Evolutionary conservation across 2,329 filamentous ascomycete species (phyloP), one percentile per base, ranked within the genome.

Genomic region (Blastomyces silverae): DNA sequence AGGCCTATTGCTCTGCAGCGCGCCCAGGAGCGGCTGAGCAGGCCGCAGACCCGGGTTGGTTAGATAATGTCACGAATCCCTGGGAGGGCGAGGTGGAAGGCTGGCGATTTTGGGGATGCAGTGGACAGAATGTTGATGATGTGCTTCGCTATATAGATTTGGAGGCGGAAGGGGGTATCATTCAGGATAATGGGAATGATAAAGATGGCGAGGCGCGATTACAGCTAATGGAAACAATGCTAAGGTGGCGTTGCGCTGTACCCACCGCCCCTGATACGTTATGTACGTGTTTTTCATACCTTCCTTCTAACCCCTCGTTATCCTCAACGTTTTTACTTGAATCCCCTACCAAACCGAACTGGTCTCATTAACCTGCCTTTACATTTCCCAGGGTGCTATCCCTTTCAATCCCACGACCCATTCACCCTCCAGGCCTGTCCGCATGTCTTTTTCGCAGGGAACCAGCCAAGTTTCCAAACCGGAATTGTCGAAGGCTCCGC

Each of bases 181-280:
- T 67, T 42, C 66, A 66, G 1, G 69, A 70, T 11, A 66, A 66
- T 0, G 71, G 70, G 37, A 50, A 15, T 34, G 69, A 70, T n/a
- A 67, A 74, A 58, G 75, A 78, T 53, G 87, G 85, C 46, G 86
- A 91, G 53, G 87, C 92, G 70, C 81, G 92, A 25, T 73, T 97
- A 34, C 88, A 88, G 58, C 90, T 97, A 84, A 94, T 97, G 89
- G 94, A 97, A 77, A 88, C 88, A 65, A 94, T 96, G 86, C 87
- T 96, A 69, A 84, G 92, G 66, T 99, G 94, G 94, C 85, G 94
- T 67, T 90, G 91, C 73, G 87, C 87, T 69, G 94, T 94, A 5
- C 94, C 94, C 1, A 99, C 94, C 0, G 94, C 94, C 1, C 94
- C 95, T 0, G 95, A 99, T 77, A 99, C 95, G 0, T 75, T 99